Base-by-base conservation (phyloP, 805 yeast genomes). In the Komagataella populi region DNA sequence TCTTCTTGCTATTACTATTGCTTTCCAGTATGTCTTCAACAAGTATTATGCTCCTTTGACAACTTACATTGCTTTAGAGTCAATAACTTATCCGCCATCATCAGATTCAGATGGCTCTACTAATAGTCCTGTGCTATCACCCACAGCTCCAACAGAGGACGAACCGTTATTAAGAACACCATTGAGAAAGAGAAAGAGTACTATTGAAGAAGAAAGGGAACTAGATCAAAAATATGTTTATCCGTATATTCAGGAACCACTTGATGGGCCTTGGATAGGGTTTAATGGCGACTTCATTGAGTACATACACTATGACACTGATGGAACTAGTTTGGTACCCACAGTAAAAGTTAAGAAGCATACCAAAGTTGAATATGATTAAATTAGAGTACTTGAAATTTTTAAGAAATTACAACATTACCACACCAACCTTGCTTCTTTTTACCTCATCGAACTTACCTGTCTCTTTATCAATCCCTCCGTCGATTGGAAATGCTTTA, bases 371-470 rank as follows among this genome's bases (percentile, higher is more conserved):
- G 66, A 62, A 49, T 61, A 57, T 45, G 59, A 57, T 49, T 61
- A 46, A 49, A 17, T 4, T 18, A 44, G 18, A 44, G n/a, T 44
- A 20, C 10, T 18, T 44, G n/a, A 6, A 44, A 14, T 7, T 7
- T 44, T 6, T 12, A 44, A 44, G 20, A 44, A 17, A 16, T 58
- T 63, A 89, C 46, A 91, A 74, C 81, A 93, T 77, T 6, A 93
- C 95, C 22, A 87, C 91, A 56, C 97, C 99, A 43, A 93, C 77
- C 6, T 90, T 95, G 66, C 96, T 88, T 50, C 83, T 73, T 48
- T 69, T 70, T 23, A 75, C 76, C 14, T 68, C 62, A 49, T 78
- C 80, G 39, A 78, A 70, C 50, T 75, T 75, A 48, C 79, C 78
- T 2, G 75, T 68, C 48, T 76, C 70, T 8, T 71, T 66, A 53